These are phyloP conservation scores for Gastrolobium bilobum DNA, from an alignment of 306 rosid genomes.

Conservation along the genomic window DNA sequence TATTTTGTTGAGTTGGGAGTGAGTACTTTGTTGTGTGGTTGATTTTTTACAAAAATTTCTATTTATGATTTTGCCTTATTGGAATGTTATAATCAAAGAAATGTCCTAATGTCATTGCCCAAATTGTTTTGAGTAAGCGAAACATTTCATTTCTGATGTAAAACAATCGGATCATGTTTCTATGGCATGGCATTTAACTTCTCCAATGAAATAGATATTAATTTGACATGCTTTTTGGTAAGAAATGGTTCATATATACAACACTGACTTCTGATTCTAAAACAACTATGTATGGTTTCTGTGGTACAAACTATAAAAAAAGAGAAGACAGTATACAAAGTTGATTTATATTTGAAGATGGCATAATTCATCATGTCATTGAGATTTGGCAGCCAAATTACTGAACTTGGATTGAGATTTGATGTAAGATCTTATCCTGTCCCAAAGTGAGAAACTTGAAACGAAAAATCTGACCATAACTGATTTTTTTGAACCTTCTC, in stretches of 20 bases:
- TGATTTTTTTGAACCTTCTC: conserved; percentile 75
- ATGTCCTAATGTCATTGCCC: background rate
- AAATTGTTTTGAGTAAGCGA: background rate
- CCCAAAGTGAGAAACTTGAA: conserved; percentile 64
- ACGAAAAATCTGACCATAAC: conserved; percentile 69
- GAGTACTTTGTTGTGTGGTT: background rate
- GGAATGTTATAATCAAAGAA: background rate
- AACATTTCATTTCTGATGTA: background rate
- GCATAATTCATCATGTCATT: conserved; percentile 31
- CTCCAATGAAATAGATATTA: background rate
- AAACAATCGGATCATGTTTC: too few relatives aligned
- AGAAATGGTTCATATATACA: conserved; percentile 32
- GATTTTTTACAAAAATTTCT: too few relatives aligned
- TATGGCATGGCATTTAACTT: background rate
- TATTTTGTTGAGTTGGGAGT: too few relatives aligned
- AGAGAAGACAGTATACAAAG: conserved; percentile 10
- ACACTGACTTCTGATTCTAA: conserved; percentile 38
- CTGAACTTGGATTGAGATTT: conserved; percentile 48
- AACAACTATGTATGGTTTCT: background rate
- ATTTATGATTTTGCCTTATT: background rate
- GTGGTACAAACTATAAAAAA: background rate
- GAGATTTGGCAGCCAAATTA: conserved; percentile 51
- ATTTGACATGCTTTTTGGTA: background rate
- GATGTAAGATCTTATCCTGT: conserved; percentile 63
- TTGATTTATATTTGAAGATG: conserved; percentile 22